These are phyloP conservation scores for Amanita molliuscula DNA, from an alignment of 768 basidiomycete species.

Conservation along the genomic window DNA sequence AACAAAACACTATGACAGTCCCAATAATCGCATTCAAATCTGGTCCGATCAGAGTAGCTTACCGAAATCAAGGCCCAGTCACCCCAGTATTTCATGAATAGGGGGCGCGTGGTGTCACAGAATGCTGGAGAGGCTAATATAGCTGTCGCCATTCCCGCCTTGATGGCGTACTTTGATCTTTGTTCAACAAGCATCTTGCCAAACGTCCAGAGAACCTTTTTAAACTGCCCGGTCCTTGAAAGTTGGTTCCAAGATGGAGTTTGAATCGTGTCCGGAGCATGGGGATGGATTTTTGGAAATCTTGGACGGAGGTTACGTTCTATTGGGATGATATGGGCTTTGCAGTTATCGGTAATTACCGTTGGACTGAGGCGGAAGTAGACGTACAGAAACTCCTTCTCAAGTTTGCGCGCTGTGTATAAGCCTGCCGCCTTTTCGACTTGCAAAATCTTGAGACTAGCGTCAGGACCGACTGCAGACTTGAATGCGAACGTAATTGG, in stretches of 20 bases:
- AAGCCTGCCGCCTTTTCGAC: background rate
- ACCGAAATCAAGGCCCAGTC: slow-evolving; percentile 97
- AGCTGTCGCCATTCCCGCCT: slow-evolving; percentile 76
- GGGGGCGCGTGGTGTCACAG: slow-evolving; percentile 62
- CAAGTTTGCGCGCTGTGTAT: background rate
- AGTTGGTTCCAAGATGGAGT: slow-evolving; percentile 58
- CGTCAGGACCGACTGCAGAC: slow-evolving; percentile 8
- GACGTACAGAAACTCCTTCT: slow-evolving; percentile 32
- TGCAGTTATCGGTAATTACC: background rate
- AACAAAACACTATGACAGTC: slow-evolving; percentile 57
- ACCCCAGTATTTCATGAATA: slow-evolving; percentile 76
- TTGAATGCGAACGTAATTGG: slow-evolving; percentile 19
- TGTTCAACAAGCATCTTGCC: slow-evolving; percentile 55
- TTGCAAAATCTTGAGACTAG: background rate
- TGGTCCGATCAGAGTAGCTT: slow-evolving; percentile 14
- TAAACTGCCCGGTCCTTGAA: slow-evolving; percentile 48
- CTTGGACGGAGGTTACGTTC: slow-evolving; percentile 42
- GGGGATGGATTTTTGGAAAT: slow-evolving; percentile 76
- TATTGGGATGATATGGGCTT: slow-evolving; percentile 45
- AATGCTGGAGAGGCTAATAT: slow-evolving; percentile 85
- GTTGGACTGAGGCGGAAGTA: background rate
- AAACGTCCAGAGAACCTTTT: slow-evolving; percentile 66
- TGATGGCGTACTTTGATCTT: slow-evolving; percentile 81
- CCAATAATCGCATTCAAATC: background rate
- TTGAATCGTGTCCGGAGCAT: slow-evolving; percentile 80